Evolutionary conservation across 805 yeast species (phyloP), one percentile per base, ranked within the genome.

Genomic region (Candida boleticola): DNA sequence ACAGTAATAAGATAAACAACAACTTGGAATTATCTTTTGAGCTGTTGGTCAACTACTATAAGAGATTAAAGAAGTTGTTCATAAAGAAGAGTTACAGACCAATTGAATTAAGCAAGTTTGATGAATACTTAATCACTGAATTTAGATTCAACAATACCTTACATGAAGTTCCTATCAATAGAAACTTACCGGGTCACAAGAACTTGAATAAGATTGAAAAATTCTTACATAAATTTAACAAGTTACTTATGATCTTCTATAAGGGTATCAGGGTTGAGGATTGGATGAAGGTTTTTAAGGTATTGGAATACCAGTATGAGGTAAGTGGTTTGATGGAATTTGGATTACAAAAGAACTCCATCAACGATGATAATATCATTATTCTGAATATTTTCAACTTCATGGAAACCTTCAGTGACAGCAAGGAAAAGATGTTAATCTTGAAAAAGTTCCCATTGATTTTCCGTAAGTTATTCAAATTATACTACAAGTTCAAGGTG

Each of bases 241-340:
- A 71, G 14, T 66, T 87, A 5, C 73, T 86, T 21, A 67, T 76
- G 2, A 74, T 76, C 3, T 69, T 83, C 25, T 81, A 83, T 55
- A 68, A 64, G 21, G 74, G 79, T 9, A 74, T 84, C 26, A 73
- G 79, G 10, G 60, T 80, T 10, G 77, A 76, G 45, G 95, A 90
- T 52, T 92, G 97, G 97, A 69, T 88, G 39, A 74, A 76, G 42
- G 77, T 83, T 3, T 85, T 79, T 57, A 92, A 88, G 54, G 63
- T 82, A 1, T 62, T 92, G 35, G 97, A 90, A 57, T 66, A 77
- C 25, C 83, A 84, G 45, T 77, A 83, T 20, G 77, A 79, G 18
- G 80, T 75, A 37, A 63, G 77, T 9, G 75, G 83, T 6, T 64
- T 89, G 43, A 82, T 85, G 55, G 68, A 74, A 38, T 76, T 80